These are phyloP conservation scores for Globisporangium rhizosaccharum DNA, from an alignment of 352 stramenopile genomes.

Conservation along the genomic window DNA sequence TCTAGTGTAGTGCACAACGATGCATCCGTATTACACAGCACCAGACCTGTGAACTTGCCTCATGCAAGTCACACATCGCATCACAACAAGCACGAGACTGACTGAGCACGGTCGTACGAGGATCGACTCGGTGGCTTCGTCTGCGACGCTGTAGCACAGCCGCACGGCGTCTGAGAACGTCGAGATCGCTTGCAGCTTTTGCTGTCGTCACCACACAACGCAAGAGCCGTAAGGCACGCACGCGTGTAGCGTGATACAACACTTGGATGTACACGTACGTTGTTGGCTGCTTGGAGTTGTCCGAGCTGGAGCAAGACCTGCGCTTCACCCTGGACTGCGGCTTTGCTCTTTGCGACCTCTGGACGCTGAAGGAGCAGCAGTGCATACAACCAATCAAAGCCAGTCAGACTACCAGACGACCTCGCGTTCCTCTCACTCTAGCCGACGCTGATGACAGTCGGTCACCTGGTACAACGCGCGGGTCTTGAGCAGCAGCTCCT, in stretches of 20 bases:
- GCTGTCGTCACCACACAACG: slow-evolving; percentile 12
- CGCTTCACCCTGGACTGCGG: slow-evolving; percentile 32
- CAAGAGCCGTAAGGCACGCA: neutral
- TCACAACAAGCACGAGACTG: neutral
- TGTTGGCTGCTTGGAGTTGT: slow-evolving; percentile 24
- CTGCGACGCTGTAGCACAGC: slow-evolving; percentile 34
- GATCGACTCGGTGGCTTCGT: slow-evolving; percentile 40
- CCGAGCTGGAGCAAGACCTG: slow-evolving; percentile 42
- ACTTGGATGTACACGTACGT: slow-evolving; percentile 14
- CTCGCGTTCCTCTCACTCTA: no score
- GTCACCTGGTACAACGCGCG: slow-evolving; percentile 32
- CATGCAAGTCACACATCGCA: neutral
- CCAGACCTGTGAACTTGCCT: neutral
- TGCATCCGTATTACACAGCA: no score
- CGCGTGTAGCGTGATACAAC: no score
- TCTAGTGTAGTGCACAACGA: slow-evolving; percentile 17
- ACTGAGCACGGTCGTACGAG: slow-evolving; percentile 18
- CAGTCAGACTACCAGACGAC: no score
- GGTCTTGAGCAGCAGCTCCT: slow-evolving; percentile 15
- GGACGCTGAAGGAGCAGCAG: slow-evolving; percentile 15
- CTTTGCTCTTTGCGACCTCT: slow-evolving; percentile 22
- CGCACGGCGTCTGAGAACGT: slow-evolving; percentile 35
- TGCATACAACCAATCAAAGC: neutral
- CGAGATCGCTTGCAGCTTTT: slow-evolving; percentile 23
- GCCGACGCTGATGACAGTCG: neutral